A percentile compares a stretch with the other conserved stretches of the same genome.
These are phyloP conservation scores for Solanum chacoense DNA, from an alignment of 305 asterid species.

Conservation along the genomic window DNA sequence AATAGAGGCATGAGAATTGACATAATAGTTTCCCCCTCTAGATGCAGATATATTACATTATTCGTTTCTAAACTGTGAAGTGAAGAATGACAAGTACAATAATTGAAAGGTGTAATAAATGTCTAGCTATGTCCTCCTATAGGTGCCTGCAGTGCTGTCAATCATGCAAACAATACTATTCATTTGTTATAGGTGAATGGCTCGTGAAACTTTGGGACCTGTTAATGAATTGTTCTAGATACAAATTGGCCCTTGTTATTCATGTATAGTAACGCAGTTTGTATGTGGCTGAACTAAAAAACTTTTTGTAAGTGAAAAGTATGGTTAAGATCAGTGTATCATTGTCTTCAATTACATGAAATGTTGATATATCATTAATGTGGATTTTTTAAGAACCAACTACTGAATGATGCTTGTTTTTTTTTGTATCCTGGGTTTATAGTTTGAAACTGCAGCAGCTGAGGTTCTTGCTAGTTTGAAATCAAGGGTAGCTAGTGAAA, in stretches of 20 bases:
- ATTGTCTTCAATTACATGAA: neutral
- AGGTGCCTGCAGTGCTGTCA: neutral
- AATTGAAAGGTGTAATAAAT: neutral
- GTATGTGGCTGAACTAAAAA: neutral
- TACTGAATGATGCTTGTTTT: neutral
- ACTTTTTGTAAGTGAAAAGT: neutral
- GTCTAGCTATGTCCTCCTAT: neutral
- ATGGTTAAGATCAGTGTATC: neutral
- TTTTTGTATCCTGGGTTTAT: constrained; percentile 1
- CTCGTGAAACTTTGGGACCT: neutral
- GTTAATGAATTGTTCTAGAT: neutral
- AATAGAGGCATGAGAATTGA: neutral
- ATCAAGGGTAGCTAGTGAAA: constrained; percentile 70
- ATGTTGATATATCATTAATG: neutral
- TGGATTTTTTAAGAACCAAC: neutral
- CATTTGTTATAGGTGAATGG: neutral
- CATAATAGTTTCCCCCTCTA: neutral
- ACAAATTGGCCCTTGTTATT: neutral
- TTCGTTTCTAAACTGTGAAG: neutral
- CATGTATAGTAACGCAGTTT: neutral
- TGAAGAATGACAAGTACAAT: neutral
- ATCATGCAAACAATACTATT: neutral
- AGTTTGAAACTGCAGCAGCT: constrained; percentile 95
- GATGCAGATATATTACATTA: neutral
- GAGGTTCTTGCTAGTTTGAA: constrained; percentile 78